These are phyloP conservation scores for Nicotiana undulata DNA, from an alignment of 257 asterid genomes.

Conservation along the genomic window DNA sequence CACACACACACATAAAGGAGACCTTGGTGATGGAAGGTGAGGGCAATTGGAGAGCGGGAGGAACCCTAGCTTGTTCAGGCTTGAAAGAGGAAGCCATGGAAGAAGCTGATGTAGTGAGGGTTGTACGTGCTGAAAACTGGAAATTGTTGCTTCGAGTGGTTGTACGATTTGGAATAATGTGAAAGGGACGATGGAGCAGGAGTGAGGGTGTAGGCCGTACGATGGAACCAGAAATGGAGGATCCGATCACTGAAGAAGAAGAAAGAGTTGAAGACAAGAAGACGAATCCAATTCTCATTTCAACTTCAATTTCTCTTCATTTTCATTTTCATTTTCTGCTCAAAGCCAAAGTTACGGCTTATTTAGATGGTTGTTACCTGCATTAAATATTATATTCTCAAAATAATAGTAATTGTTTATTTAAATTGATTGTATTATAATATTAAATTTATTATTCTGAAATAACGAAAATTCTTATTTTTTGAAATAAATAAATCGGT, in stretches of 20 bases:
- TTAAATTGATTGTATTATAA: too few species aligned
- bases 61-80: constrained; percentile 73
- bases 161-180: constrained; percentile 10
- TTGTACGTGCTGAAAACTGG: constrained; percentile 14
- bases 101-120: constrained; percentile 27
- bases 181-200: constrained; percentile 23
- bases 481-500: too few species aligned
- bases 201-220: constrained; percentile 15
- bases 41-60: constrained; percentile 49
- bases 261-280: constrained; percentile 15
- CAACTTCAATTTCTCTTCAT: not conserved
- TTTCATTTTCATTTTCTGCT: not conserved
- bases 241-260: constrained; percentile 12
- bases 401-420: too few species aligned
- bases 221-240: constrained; percentile 27
- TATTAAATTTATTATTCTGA: too few species aligned
- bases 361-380: too few species aligned
- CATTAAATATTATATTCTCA: too few species aligned
- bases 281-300: constrained; percentile 21
- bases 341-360: not conserved
- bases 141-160: not conserved
- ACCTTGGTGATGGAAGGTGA: constrained; percentile 63
- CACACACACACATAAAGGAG: not conserved
- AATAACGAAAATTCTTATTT: too few species aligned
- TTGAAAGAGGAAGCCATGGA: constrained; percentile 56